These are phyloP conservation scores for Botrytis tulipae DNA, from an alignment of 2,329 filamentous ascomycete species.

Conservation along the genomic window DNA sequence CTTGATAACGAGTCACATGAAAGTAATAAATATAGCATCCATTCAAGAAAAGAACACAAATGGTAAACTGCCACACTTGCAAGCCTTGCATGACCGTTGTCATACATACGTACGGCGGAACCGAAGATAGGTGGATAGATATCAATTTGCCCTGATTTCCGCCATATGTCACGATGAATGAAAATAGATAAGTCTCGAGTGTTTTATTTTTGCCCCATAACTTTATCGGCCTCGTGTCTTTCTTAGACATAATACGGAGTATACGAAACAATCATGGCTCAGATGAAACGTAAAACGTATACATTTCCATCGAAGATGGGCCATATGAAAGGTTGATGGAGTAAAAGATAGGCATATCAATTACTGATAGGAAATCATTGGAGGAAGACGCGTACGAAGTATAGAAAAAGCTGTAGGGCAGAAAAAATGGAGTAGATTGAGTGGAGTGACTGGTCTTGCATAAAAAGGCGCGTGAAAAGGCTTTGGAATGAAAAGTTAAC, in stretches of 20 bases:
- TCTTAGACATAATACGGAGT: neutral
- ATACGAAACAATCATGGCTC: constrained; percentile 13
- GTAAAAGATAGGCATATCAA: neutral
- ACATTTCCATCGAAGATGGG: neutral
- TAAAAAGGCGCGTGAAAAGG: constrained; percentile 15
- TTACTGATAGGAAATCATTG: neutral
- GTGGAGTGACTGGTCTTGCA: constrained; percentile 20
- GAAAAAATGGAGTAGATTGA: constrained; percentile 2
- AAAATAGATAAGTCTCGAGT: constrained; percentile 2
- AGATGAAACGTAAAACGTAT: constrained; percentile 1
- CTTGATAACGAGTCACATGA: constrained; percentile 7
- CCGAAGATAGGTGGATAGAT: neutral
- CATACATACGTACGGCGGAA: neutral
- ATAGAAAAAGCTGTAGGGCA: neutral
- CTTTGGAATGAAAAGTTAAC: neutral
- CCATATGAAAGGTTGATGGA: neutral
- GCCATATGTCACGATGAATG: neutral
- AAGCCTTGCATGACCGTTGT: constrained; percentile 17
- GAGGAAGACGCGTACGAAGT: neutral
- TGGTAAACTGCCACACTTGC: constrained; percentile 20
- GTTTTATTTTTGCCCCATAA: neutral
- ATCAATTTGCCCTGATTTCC: constrained; percentile 14
- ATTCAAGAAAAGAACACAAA: constrained; percentile 3
- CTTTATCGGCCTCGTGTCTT: constrained; percentile 14
- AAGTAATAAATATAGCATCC: neutral